Evolutionary conservation across 2,329 filamentous ascomycete species (phyloP), one percentile per base, ranked within the genome.

Genomic region (Colletotrichum sp.): DNA sequence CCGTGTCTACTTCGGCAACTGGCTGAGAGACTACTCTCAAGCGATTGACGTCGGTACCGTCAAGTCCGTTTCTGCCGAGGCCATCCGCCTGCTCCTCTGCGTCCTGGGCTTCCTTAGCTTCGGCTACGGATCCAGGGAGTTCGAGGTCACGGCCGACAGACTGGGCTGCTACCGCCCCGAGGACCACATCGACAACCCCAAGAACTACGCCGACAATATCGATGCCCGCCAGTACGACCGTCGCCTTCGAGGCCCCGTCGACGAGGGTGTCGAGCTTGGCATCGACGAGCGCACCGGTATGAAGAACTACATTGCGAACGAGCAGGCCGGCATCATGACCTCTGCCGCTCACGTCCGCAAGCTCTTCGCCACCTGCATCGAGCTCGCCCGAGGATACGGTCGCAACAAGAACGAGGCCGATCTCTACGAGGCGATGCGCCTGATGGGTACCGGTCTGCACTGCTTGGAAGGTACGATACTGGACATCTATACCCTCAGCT

Each of bases 231-330:
- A 94, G 78, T 98, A 97, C 82, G 94, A 98, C 82, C 88, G 84
- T 70, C 93, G 95, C 78, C 93, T 98, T 68, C 94, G 96, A 82
- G 95, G 93, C 1, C 95, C 95, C 1, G 88, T 98, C 61, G 91
- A 98, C 78, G 95, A 98, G 86, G 82, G 88, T 30, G 90, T 91
- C 67, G 96, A 98, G 86, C 90, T 98, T 44, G 91, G 90, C 61
- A 90, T 98, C 80, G 95, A 98, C 3, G 87, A 91, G 70, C 60
- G 63, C 9, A 93, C 93, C 8, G 94, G 94, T 79, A 89, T 98
- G 86, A 98, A 98, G 87, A 97, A 96, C 84, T 98, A 98, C 85
- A 98, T 98, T 84, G 95, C 96, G 52, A 96, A 96, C 78, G 96
- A 98, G 83, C 87, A 91, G 67, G 86, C 90, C 74, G 91, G 91